Conservation (phyloP, 345 rosid species). For the Eucalyptus coolabah region DNA sequence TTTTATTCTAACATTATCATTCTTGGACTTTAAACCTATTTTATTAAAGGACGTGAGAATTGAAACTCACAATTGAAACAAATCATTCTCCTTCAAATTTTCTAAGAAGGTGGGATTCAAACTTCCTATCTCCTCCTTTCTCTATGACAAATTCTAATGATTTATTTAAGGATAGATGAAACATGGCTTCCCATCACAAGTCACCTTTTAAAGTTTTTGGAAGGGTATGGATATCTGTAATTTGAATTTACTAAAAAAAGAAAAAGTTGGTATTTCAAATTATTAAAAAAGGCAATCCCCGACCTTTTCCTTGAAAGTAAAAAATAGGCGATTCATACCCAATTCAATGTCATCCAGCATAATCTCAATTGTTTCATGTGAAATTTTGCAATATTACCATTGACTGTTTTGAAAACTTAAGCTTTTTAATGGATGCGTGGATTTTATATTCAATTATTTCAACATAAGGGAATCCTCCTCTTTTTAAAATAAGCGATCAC, state of each 20-base stretch:
- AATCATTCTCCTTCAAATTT: fast-evolving
- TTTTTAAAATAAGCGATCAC: background rate
- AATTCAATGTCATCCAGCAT: fast-evolving
- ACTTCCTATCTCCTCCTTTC: fast-evolving
- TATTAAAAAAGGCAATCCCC: background rate
- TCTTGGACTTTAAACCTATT: too few relatives aligned
- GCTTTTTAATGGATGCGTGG: fast-evolving
- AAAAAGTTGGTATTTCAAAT: background rate
- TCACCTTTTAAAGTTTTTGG: background rate
- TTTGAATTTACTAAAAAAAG: background rate
- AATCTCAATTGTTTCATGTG: background rate
- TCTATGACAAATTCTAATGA: fast-evolving
- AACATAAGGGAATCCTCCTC: background rate
- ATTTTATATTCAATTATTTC: too few relatives aligned
- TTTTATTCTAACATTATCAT: too few relatives aligned
- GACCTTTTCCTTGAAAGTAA: background rate
- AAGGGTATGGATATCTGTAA: background rate
- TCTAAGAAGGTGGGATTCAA: too few relatives aligned
- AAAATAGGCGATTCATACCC: background rate
- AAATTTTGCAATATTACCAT: fast-evolving
- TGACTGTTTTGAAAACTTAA: fast-evolving
- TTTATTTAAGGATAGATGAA: background rate
- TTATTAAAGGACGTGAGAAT: fast-evolving
- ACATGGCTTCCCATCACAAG: background rate
- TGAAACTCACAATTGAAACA: fast-evolving